Evolutionary conservation across 352 stramenopile genomes (phyloP).

Genomic region (Phytophthora syringae): DNA sequence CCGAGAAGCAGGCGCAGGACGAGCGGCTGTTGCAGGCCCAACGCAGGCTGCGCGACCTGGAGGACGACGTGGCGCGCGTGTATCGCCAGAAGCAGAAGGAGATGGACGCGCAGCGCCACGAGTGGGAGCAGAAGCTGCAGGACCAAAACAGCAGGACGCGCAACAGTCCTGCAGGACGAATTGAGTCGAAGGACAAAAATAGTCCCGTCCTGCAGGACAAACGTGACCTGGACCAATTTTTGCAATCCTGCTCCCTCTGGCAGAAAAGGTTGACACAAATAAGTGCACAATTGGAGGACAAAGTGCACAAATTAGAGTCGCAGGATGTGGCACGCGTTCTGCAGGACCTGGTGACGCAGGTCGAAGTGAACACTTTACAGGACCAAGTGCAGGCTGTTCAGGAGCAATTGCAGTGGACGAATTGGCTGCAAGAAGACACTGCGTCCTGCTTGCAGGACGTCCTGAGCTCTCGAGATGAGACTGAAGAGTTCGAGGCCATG

Average conservation of each 20-base stretch:
- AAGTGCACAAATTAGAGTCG: constrained; percentile 27
- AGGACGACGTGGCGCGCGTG: constrained; percentile 49
- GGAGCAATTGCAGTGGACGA: constrained; percentile 21
- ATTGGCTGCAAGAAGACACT: constrained; percentile 30
- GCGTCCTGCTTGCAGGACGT: constrained; percentile 18
- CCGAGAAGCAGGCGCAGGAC: constrained; percentile 19
- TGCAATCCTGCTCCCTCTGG: constrained; percentile 41
- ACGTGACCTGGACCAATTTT: constrained; percentile 45
- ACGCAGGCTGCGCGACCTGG: constrained; percentile 36
- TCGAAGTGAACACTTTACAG: constrained; percentile 35
- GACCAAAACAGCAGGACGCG: constrained; percentile 1
- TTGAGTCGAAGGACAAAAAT: constrained; percentile 3
- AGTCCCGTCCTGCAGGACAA: not conserved
- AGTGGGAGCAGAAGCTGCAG: constrained; percentile 32
- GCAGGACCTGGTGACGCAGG: constrained; percentile 37
- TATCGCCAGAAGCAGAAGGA: constrained; percentile 46
- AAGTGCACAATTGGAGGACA: constrained; percentile 22
- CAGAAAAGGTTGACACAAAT: constrained; percentile 29
- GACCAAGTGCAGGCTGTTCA: constrained; percentile 8
- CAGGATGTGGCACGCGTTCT: constrained; percentile 46
- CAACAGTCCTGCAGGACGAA: constrained; percentile 21
- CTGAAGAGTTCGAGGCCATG: constrained; percentile 51
- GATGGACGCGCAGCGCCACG: constrained; percentile 20
- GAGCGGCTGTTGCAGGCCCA: constrained; percentile 24
- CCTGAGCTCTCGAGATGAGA: constrained; percentile 22